These are phyloP conservation scores for Termitomyces sp. DNA, from an alignment of 768 basidiomycete genomes.

Conservation along the genomic window DNA sequence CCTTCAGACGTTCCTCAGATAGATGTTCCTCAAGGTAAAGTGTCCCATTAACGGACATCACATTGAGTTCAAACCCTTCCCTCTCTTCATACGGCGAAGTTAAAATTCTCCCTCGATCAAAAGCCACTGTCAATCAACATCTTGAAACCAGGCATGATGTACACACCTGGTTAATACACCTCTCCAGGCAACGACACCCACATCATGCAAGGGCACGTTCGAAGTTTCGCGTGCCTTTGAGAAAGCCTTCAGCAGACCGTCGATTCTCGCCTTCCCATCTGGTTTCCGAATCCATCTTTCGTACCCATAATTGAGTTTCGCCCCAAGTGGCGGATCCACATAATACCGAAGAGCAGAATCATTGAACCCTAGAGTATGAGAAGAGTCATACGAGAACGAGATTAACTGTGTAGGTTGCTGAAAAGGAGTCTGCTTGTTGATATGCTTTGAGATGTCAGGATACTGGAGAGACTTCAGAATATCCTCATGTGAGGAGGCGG, in stretches of 20 bases:
- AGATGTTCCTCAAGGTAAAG: constrained; percentile 75
- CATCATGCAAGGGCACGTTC: constrained; percentile 29
- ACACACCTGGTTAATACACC: constrained; percentile 81
- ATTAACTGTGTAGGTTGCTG: constrained; percentile 69
- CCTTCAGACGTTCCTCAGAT: constrained; percentile 52
- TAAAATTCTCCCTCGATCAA: constrained; percentile 61
- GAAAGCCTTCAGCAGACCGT: constrained; percentile 61
- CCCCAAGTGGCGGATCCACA: constrained; percentile 60
- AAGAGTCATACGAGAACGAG: constrained; percentile 69
- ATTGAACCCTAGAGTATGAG: constrained; percentile 56
- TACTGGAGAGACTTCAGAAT: constrained; percentile 14
- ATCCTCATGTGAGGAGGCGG: background rate
- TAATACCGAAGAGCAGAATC: constrained; percentile 73
- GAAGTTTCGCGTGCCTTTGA: constrained; percentile 35
- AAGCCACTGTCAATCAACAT: constrained; percentile 12
- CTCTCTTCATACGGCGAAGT: constrained; percentile 80
- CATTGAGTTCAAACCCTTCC: constrained; percentile 80
- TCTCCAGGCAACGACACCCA: constrained; percentile 70
- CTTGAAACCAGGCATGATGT: background rate
- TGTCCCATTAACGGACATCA: constrained; percentile 70
- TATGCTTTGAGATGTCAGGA: constrained; percentile 17
- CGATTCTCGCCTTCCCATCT: constrained; percentile 66
- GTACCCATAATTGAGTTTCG: constrained; percentile 69
- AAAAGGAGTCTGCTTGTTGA: constrained; percentile 39
- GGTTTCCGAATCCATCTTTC: constrained; percentile 66